These are phyloP conservation scores for Suillus bovinus DNA, from an alignment of 768 basidiomycete species.

Conservation along the genomic window DNA sequence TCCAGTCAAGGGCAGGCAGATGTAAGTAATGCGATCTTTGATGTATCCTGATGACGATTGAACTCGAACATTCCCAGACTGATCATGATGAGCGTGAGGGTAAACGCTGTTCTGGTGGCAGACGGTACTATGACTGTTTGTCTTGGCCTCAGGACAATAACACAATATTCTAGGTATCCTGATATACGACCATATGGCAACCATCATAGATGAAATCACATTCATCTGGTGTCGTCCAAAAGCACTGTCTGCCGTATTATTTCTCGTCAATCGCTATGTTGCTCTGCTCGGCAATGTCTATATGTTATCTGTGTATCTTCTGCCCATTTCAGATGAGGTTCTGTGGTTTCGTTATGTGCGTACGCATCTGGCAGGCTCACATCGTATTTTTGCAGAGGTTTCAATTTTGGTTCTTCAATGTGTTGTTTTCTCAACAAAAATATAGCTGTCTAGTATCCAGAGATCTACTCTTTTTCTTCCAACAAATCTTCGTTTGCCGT, in stretches of 20 bases:
- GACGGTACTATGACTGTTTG: constrained; percentile 4
- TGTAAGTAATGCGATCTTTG: neutral
- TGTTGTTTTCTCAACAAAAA: neutral
- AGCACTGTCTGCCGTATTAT: constrained; percentile 41
- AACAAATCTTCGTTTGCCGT: constrained; percentile 51
- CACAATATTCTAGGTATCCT: constrained; percentile 21
- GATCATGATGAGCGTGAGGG: neutral
- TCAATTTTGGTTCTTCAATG: neutral
- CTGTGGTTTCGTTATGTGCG: neutral
- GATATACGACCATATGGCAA: constrained; percentile 32
- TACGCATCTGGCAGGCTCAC: neutral
- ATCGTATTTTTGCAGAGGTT: constrained; percentile 8
- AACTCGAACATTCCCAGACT: neutral
- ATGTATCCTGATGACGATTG: neutral
- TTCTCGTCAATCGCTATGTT: constrained; percentile 52
- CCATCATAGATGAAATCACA: constrained; percentile 38
- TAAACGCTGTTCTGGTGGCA: constrained; percentile 2
- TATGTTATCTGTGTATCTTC: constrained; percentile 31
- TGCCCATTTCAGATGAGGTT: constrained; percentile 10
- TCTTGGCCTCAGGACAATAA: neutral
- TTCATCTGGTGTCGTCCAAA: constrained; percentile 47
- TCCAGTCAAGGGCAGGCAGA: neutral
- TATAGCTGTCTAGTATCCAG: constrained; percentile 44
- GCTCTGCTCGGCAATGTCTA: constrained; percentile 41
- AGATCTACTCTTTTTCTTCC: constrained; percentile 42